Evolutionary conservation across 2,329 filamentous ascomycete species (phyloP), one percentile per base, ranked within the genome.

Genomic region (Sphaerulina vaccinii): DNA sequence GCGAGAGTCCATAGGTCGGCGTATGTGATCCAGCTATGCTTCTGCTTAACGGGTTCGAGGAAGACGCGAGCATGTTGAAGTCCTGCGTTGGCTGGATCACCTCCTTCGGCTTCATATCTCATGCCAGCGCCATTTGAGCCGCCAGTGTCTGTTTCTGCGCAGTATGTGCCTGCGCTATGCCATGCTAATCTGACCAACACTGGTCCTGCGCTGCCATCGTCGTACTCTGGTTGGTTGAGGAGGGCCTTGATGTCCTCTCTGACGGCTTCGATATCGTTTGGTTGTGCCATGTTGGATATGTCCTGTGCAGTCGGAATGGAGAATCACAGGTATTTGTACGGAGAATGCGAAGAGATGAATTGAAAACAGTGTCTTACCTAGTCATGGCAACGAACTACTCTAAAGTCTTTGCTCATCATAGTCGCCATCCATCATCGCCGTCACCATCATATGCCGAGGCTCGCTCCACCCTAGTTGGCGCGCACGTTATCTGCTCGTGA

Each of bases 101-200:
- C 82, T 52, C 81, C 81, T 70, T 85, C 82, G 19, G 74, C 70
- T 70, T 84, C 81, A 64, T 84, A 85, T 27, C 82, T 75, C 82
- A 85, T 85, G 15, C 81, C 82, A 0, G 83, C 82, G 53, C 83
- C 83, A 64, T 85, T 85, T 21, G 76, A 80, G 32, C 82, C 82
- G 29, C 83, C 83, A 0, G 82, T 85, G 62, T 82, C 78, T 49
- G 79, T 79, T 49, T 74, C 72, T 23, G 70, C 69, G 62, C 82
- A 79, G 66, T 85, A 85, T 4, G 82, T 85, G 22, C 83, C 82
- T 1, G 82, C 70, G n/a, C 79, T 79, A 69, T 86, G 83, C 81
- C 81, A 85, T 50, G 83, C 83, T 35, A 85, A 72, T 10, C 83
- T 78, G 49, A 85, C 81, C 44, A 85, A 77, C 0, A 85, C 79